A percentile compares a stretch with the other conserved stretches of the same genome.
Evolutionary conservation across 129 eudicot species (phyloP).

Genomic region (Escallonia rubra): DNA sequence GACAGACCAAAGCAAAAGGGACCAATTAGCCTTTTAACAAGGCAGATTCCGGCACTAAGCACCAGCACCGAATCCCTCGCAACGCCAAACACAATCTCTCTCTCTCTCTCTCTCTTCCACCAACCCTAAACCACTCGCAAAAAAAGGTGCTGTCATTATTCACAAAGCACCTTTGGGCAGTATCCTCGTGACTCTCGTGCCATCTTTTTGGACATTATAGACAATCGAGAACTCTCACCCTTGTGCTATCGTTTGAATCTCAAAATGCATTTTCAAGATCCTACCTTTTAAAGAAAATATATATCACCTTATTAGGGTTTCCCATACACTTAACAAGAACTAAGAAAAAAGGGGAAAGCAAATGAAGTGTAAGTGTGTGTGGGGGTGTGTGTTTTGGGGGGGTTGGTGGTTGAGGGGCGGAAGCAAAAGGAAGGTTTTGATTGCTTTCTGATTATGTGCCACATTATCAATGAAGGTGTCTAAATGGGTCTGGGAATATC

Average conservation of each 20-base stretch:
- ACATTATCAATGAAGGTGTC: neutral
- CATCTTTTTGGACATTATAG: neutral
- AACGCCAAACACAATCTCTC: neutral
- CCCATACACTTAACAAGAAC: neutral
- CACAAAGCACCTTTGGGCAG: conserved; percentile 4
- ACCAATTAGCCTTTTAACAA: too few relatives aligned
- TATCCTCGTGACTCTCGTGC: conserved; percentile 25
- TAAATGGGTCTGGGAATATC: neutral
- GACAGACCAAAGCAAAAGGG: too few relatives aligned
- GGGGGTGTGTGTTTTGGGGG: too few relatives aligned
- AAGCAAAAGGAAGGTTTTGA: neutral
- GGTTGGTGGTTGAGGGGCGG: neutral
- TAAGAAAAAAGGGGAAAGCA: neutral
- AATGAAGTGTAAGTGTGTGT: neutral
- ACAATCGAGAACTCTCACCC: neutral
- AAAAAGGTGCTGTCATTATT: neutral
- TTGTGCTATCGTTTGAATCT: neutral
- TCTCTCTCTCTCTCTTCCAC: conserved; percentile 2
- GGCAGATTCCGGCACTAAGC: too few relatives aligned
- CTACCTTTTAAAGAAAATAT: neutral
- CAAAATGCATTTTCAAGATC: too few relatives aligned
- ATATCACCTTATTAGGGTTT: neutral
- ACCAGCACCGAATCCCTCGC: too few relatives aligned
- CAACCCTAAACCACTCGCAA: conserved; percentile 4
- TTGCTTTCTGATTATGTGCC: neutral